Conservation (phyloP, 2,329 filamentous ascomycete species). For the Fulvia fulva region DNA sequence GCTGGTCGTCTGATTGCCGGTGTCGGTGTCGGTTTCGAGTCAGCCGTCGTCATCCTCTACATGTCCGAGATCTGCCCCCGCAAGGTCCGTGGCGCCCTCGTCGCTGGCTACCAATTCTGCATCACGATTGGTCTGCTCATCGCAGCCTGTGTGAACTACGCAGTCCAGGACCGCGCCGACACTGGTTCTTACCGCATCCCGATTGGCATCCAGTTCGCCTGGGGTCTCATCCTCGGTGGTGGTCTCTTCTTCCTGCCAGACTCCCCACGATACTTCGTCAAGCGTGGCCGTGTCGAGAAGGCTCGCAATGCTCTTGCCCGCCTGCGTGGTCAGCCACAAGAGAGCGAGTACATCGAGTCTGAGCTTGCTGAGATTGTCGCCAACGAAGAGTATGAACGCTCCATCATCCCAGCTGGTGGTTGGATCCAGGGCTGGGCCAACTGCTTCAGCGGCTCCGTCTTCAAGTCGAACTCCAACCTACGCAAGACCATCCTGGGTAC, state of each 20-base stretch:
- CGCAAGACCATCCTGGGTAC: slow-evolving; percentile 47
- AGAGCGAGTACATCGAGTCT: slow-evolving; percentile 70
- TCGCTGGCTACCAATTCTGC: slow-evolving; percentile 80
- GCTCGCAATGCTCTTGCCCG: slow-evolving; percentile 61
- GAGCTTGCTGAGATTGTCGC: slow-evolving; percentile 83
- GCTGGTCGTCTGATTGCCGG: slow-evolving; percentile 72
- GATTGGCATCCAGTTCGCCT: slow-evolving; percentile 73
- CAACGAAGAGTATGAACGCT: slow-evolving; percentile 80
- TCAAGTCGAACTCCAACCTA: slow-evolving; percentile 48
- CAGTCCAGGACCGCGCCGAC: slow-evolving; percentile 58
- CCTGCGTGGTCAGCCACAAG: slow-evolving; percentile 68
- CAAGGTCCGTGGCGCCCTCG: slow-evolving; percentile 67
- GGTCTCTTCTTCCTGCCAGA: slow-evolving; percentile 78
- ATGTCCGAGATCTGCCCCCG: slow-evolving; percentile 69
- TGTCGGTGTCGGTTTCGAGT: slow-evolving; percentile 75
- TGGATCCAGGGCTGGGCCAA: slow-evolving; percentile 67
- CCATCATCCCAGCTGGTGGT: slow-evolving; percentile 60
- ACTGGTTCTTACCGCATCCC: slow-evolving; percentile 74
- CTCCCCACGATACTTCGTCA: slow-evolving; percentile 81
- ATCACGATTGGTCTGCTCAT: slow-evolving; percentile 67
- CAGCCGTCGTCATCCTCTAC: slow-evolving; percentile 76
- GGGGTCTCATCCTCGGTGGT: slow-evolving; percentile 68
- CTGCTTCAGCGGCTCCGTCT: slow-evolving; percentile 57
- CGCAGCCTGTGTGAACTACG: slow-evolving; percentile 71
- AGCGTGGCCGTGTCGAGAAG: slow-evolving; percentile 64